Evolutionary conservation across 1,284 basidiomycete species (phyloP), one percentile per base, ranked within the genome.

Genomic region (Stygiomarasmius scandens): DNA sequence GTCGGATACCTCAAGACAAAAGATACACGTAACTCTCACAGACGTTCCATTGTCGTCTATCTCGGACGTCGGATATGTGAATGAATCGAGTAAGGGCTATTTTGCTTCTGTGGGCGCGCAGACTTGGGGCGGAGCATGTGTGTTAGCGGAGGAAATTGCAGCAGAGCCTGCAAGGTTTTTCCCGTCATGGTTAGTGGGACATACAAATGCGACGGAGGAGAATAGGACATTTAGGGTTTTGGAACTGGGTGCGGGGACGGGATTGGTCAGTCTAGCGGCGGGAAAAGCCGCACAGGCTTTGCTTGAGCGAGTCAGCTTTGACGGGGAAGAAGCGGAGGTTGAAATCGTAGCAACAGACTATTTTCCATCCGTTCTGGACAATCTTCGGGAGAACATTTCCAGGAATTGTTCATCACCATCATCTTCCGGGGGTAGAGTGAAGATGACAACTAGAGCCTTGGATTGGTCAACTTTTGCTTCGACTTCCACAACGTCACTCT

Each of bases 211-310:
- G 2, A 29, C 19, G 25, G 51, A 36, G 19, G 9, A 23, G 22
- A 3, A 19, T 27, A 27, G 27, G 24, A 55, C 66, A 2, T 67
- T 86, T 16, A 78, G 91, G 2, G 76, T 92, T 16, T 78, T 96
- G 12, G 94, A 96, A 70, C 80, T 96, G 0, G 94, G 94, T 3
- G 90, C 94, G 0, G 94, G 94, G 0, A 96, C 95, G 0, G 94
- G 94, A 0, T 77, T 96, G 8, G 86, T 94, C n/a, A 86, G 88
- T 57, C 70, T 94, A n/a, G 78, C 82, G 3, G 69, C 84, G 1
- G 84, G 80, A 27, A 84, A 83, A 53, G 60, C 88, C 0, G 70
- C 87, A 41, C 63, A 79, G 34, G 50, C 48, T 1, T 61, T 36
- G 10, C 52, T 48, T 8, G 11, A 29, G 55, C 19, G 11, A n/a